Evolutionary conservation across 2,329 filamentous ascomycete species (phyloP), one percentile per base, ranked within the genome.

Genomic region (Trichoderma sp.): DNA sequence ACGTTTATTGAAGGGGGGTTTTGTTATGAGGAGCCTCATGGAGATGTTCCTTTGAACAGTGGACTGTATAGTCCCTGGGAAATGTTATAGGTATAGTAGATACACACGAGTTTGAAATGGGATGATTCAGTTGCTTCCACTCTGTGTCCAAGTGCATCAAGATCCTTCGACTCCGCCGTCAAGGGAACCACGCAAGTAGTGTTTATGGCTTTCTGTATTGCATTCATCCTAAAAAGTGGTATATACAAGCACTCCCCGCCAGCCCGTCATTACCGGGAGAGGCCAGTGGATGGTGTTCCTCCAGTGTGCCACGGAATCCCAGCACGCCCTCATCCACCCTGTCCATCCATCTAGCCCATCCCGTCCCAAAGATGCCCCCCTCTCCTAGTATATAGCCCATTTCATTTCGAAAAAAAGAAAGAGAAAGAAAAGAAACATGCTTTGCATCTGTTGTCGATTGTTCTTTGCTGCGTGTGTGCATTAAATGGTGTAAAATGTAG

Each of bases 231-330:
- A 57, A 26, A 26, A 67, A 43, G 67, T 67, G 65, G 68, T 70
- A 69, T 70, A 67, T 72, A 71, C 68, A 72, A 70, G 47, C 61
- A 58, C 52, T 65, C 63, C 48, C 41, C 12, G 34, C 34, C 58
- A 48, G 60, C 59, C 57, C 48, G 41, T 56, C 64, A 24, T 51
- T 44, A 57, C 21, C 34, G 44, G 50, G 44, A 56, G 57, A 61
- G 48, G 51, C 64, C 60, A 58, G 43, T 39, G 60, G 43, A 57
- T 64, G 59, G 59, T 24, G 57, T 66, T 54, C 59, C 19, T 39
- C 45, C 12, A 14, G 34, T 21, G 39, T 52, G 30, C 52, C 51
- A 39, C 34, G 21, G 41, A 47, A 26, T 26, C 45, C 58, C 34
- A 44, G 44, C 26, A 47, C 59, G 19, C 43, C 26, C 17, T 43